A percentile compares a stretch with the other conserved stretches of the same genome.
phyloP scores from a whole-genome alignment of 768 basidiomycete species.

The Mycena indigotica region DNA sequence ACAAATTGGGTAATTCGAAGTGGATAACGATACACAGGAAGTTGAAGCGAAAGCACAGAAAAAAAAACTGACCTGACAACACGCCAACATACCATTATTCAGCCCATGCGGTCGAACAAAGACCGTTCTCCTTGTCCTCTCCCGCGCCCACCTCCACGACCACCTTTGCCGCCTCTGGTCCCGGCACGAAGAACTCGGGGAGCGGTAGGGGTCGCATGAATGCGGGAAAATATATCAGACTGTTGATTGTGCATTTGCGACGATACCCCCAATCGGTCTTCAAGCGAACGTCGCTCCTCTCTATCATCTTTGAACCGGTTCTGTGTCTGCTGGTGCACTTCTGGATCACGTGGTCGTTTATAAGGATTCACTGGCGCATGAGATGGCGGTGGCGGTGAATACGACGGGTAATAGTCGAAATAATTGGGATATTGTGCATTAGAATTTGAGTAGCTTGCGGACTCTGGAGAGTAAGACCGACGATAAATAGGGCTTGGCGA shows the following conservation, averaged over 20 bases:
- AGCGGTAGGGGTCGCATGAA: background rate
- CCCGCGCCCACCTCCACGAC: slow-evolving; percentile 10
- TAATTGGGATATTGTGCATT: background rate
- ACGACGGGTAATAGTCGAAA: background rate
- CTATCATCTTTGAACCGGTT: slow-evolving; percentile 20
- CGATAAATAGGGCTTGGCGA: background rate
- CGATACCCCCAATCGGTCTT: slow-evolving; percentile 9
- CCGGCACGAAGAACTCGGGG: background rate
- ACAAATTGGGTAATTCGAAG: too few species aligned
- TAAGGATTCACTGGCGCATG: slow-evolving; percentile 4
- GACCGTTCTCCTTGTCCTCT: slow-evolving; percentile 24
- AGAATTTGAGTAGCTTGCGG: background rate
- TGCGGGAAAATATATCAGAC: background rate
- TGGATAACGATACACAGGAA: too few species aligned
- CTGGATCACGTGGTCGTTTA: slow-evolving; percentile 19
- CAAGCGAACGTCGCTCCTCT: slow-evolving; percentile 10
- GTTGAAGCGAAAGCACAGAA: too few species aligned
- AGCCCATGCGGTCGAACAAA: slow-evolving; percentile 14
- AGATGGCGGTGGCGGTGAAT: slow-evolving; percentile 5
- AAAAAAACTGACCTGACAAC: background rate
- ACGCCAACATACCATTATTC: background rate
- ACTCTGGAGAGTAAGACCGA: background rate
- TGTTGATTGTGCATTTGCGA: slow-evolving; percentile 1
- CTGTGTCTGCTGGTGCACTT: slow-evolving; percentile 4
- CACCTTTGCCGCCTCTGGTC: background rate